Base-by-base conservation (phyloP, 1,284 basidiomycete species). In the Vanrija sp. region DNA sequence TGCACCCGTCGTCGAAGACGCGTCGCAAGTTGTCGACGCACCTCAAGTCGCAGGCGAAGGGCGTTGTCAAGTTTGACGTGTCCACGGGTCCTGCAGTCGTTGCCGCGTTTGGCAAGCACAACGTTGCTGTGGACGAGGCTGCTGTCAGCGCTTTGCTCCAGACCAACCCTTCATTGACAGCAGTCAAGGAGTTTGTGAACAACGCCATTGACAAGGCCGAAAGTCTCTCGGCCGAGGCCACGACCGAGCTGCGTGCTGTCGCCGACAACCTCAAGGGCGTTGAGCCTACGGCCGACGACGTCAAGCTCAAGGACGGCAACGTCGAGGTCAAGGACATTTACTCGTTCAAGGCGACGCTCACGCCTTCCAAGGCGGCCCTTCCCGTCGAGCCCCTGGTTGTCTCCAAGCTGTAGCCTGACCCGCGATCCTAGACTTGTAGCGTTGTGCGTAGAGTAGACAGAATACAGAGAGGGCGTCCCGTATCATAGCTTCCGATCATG, bases 1-100 rank as follows among this genome's bases (percentile, higher is more conserved):
- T 91, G 45, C 86, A 92, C 72, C 87, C 87, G 1, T 82, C 82
- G 1, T 89, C 88, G 0, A 62, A 79, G 28, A 81, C 79, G 3
- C 84, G 91, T 43, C 80, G 85, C 38, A 95, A 95, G 74, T 75
- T 95, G 26, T 90, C 91, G 0, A 78, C 91, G 16, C 92, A 96
- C 66, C 78, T 91, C 72, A 78, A 80, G 47, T 90, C 91, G 5
- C 85, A 85, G 66, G 64, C 62, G 61, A 60, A 63, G 45, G 65
- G 16, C 39, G 45, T 29, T 29, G 43, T 29, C 57, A 84, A 83
- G 61, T 83, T 93, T 70, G 88, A 86, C 68, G 66, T 78, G 5
- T 80, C 81, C 3, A 87, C 88, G 5, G 82, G 85, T 34, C 79
- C 83, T 58, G 85, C 83, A 5, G 86, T 92, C 62, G 80, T 85